Conservation (phyloP, 192 early-diverging fungal species). For the Mortierella alpina region DNA sequence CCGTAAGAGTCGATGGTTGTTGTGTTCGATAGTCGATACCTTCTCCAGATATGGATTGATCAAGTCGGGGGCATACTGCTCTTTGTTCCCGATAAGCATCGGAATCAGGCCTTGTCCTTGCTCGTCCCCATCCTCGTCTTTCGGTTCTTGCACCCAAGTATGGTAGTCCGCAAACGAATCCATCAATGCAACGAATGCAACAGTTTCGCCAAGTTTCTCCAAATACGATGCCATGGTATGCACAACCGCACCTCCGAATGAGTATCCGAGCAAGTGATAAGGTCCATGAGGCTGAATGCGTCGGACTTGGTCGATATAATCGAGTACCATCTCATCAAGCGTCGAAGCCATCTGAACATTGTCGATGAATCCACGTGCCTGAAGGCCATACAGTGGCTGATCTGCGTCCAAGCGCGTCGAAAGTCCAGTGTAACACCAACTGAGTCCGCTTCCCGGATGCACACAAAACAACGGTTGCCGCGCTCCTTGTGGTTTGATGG, state of each 20-base stretch:
- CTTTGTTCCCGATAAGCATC: constrained; percentile 6
- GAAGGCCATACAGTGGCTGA: constrained; percentile 35
- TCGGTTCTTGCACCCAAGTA: constrained; percentile 1
- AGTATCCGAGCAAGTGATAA: constrained; percentile 10
- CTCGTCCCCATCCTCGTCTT: constrained; percentile 5
- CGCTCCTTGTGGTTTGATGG: constrained; percentile 26
- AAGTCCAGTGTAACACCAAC: constrained; percentile 21
- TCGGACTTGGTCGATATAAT: constrained; percentile 20
- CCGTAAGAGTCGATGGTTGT: constrained; percentile 3
- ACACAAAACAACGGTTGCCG: constrained; percentile 25
- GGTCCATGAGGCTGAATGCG: constrained; percentile 19
- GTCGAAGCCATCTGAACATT: neutral
- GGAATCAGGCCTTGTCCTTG: neutral
- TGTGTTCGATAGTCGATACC: constrained; percentile 5
- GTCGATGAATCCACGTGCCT: constrained; percentile 27
- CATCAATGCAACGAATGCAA: constrained; percentile 7
- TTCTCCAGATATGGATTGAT: constrained; percentile 4
- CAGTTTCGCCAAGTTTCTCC: constrained; percentile 6
- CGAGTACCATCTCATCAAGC: constrained; percentile 12
- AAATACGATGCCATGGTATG: constrained; percentile 11
- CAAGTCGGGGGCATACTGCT: constrained; percentile 1
- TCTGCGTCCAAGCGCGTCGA: constrained; percentile 16
- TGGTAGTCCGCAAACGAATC: constrained; percentile 11
- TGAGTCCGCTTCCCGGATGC: constrained; percentile 24
- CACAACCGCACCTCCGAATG: constrained; percentile 8